Conservation (phyloP, 2,329 filamentous ascomycete species). For the Ophiostoma montium region DNA sequence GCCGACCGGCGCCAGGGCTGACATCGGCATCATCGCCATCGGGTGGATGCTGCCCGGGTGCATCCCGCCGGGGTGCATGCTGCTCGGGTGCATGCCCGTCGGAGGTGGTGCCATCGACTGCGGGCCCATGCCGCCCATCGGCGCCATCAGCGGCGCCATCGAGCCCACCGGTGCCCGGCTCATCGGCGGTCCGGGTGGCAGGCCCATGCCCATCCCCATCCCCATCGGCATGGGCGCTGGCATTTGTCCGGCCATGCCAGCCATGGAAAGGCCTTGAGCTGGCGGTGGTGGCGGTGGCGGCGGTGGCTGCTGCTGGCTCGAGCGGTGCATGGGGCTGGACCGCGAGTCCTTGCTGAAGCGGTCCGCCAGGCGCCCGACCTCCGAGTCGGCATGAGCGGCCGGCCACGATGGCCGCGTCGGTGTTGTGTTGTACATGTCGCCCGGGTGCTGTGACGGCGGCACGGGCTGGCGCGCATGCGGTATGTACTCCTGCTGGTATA, state of each 20-base stretch:
- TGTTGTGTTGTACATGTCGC: slow-evolving; percentile 26
- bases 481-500: neutral
- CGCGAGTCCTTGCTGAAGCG: slow-evolving; percentile 33
- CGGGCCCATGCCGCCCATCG: slow-evolving; percentile 16
- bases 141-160: slow-evolving; percentile 9
- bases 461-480: slow-evolving; percentile 9
- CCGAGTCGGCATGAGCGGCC: slow-evolving; percentile 27
- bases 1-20: slow-evolving; percentile 16
- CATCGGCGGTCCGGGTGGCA: neutral
- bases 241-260: neutral
- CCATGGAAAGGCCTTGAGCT: neutral
- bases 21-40: slow-evolving; percentile 19
- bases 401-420: slow-evolving; percentile 29
- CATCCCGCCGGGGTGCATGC: neutral
- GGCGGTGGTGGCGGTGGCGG: slow-evolving; percentile 8
- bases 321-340: slow-evolving; percentile 16
- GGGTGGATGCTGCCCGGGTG: neutral
- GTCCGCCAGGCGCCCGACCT: slow-evolving; percentile 36
- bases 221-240: slow-evolving; percentile 2
- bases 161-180: slow-evolving; percentile 10
- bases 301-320: slow-evolving; percentile 10
- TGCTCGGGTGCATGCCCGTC: neutral
- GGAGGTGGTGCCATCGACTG: slow-evolving; percentile 10
- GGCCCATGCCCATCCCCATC: slow-evolving; percentile 5
- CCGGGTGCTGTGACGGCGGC: slow-evolving; percentile 18